Evolutionary conservation across 257 asterid species (phyloP), one percentile per base, ranked within the genome.

Genomic region (Solanum pennellii): DNA sequence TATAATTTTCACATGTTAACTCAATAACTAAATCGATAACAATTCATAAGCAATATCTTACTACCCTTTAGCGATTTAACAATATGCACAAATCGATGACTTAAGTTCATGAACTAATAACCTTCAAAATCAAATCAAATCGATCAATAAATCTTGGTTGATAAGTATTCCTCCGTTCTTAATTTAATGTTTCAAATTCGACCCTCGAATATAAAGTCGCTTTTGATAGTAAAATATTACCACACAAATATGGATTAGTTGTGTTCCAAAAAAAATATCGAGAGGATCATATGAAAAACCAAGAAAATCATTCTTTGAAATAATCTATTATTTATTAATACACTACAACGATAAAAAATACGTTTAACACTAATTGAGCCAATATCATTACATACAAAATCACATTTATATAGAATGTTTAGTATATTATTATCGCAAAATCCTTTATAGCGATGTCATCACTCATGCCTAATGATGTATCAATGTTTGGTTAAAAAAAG

Each of bases 241-340:
- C 0, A 29, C 4, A 6, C 1, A 1, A 68, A 68, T 31, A 6
- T 2, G 4, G 21, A 68, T 68, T 62, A n/a, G 31, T n/a, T 12
- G 20, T 6, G 3, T 2, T 5, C 1, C 16, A n/a, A 62, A 62
- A 10, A 8, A 2, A 2, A 23, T 11, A 23, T 4, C 2, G 0
- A 56, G 0, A 56, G 7, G 18, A 56, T 18, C n/a, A 56, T 18
- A 56, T 18, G n/a, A 18, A 56, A 56, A 56, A 56, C 2, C 5
- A 56, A 56, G 7, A 62, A 62, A 11, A 1, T 62, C 31, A 62
- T 25, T n/a, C 8, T 62, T 62, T 2, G 35, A 25, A 7, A 5
- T 66, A 25, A 14, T 68, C 41, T 68, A 37, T 37, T 37, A 37
- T 37, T 18, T 29, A 62, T 14, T 14, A 56, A 18, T 21, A 3